Evolutionary conservation across 331 rosid species (phyloP).

Genomic region (Arachis monticola): DNA sequence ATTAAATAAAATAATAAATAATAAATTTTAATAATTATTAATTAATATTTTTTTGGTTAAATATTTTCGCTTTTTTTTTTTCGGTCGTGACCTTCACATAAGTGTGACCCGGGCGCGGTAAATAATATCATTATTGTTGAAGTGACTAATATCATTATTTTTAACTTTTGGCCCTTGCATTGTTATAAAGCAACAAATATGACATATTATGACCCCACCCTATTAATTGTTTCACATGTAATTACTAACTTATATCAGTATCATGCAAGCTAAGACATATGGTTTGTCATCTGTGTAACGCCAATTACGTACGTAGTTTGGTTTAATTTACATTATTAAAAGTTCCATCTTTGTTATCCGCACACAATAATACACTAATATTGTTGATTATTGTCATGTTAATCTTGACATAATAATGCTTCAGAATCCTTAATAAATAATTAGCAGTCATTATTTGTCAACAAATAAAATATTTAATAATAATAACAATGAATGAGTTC

Average conservation of each 20-base stretch:
- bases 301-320: not conserved
- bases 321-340: not conserved
- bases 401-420: not conserved
- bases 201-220: not conserved
- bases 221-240: not conserved
- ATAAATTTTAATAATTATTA: too few relatives aligned
- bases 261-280: not conserved
- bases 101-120: not conserved
- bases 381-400: not conserved
- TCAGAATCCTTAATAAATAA: too few relatives aligned
- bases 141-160: not conserved
- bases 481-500: too few relatives aligned
- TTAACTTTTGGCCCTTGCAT: not conserved
- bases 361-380: not conserved
- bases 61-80: too few relatives aligned
- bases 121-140: not conserved
- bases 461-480: too few relatives aligned
- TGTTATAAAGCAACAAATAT: not conserved
- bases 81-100: too few relatives aligned
- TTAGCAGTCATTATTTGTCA: too few relatives aligned
- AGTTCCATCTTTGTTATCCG: not conserved
- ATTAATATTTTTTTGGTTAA: too few relatives aligned
- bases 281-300: conserved; percentile 13
- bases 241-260: not conserved
- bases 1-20: too few relatives aligned